Percentiles rank a stretch among this genome's conserved stretches.
Evolutionary conservation across 371 early-diverging fungal species (phyloP).

Genomic region (Zychaea mexicana): DNA sequence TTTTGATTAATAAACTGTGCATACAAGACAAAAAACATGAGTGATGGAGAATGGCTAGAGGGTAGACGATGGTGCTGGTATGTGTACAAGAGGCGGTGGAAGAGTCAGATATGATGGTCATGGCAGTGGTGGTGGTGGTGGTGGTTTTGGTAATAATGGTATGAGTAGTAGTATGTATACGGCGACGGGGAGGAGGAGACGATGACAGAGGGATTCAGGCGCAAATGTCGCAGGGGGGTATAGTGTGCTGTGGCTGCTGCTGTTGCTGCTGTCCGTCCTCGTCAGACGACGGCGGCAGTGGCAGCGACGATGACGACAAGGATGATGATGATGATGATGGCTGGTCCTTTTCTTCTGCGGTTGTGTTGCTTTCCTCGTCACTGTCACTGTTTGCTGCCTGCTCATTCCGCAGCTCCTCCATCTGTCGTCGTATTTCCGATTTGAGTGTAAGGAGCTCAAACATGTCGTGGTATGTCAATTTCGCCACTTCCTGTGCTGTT

Average conservation of each 20-base stretch:
- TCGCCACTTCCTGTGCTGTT: conserved; percentile 51
- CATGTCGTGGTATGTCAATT: conserved; percentile 51
- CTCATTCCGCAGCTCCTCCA: conserved; percentile 35
- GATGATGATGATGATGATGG: conserved; percentile 1
- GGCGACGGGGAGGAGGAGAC: too few relatives aligned
- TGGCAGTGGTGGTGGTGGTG: background rate
- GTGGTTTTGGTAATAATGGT: background rate
- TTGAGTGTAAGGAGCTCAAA: conserved; percentile 46
- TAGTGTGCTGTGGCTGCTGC: background rate
- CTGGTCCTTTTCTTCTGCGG: background rate
- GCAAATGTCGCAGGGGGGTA: conserved; percentile 5
- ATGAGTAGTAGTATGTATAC: background rate
- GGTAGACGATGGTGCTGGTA: background rate
- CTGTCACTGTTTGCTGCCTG: conserved; percentile 10
- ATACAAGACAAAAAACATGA: conserved; percentile 2
- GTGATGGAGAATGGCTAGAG: background rate
- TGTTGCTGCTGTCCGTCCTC: background rate
- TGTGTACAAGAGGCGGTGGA: background rate
- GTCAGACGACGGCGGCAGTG: too few relatives aligned
- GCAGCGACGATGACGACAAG: background rate
- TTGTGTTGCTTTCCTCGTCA: conserved; percentile 10
- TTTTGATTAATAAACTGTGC: conserved; percentile 1
- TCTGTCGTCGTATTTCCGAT: conserved; percentile 48
- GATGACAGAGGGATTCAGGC: background rate
- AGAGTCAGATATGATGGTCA: background rate